Evolutionary conservation across 345 rosid species (phyloP), one percentile per base, ranked within the genome.

Genomic region (Pseudoturritis turrita): DNA sequence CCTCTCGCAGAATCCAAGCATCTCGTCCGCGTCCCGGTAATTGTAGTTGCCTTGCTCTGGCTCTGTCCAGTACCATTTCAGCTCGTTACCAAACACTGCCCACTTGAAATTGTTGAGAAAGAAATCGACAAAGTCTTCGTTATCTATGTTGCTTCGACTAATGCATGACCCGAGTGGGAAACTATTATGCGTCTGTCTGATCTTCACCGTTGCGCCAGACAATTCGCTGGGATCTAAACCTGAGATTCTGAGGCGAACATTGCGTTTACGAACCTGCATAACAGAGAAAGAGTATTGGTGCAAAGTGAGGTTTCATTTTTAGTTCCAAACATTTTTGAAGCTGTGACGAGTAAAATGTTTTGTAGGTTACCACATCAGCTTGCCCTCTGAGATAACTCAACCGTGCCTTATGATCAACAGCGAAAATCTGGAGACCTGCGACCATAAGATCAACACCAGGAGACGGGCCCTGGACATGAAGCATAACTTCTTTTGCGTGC

Each of bases 1-100:
- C n/a, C 47, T 81, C 50, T 63, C 71, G 55, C 97, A 95, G 69
- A 91, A 67, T n/a, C 64, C 89, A 49, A 95, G 69, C 99, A 95
- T 82, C 65, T 84, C 92, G 70, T 95, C 97, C 1, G 99, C 97
- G 37, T 89, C 96, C 33, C 77, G 82, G 79, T 89, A 95, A 77
- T 88, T 91, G 75, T 88, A 50, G 52, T 75, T 88, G 9, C 98
- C 96, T 77, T 78, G 82, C 68, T 85, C 91, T 39, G 99, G 10
- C 68, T 95, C 99, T 7, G 99, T 95, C 98, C 97, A 91, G 65
- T 81, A 88, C 99, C 99, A 95, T 80, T 91, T 95, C 83, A 95
- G 71, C 82, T 95, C 99, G 70, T 95, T 91, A 37, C 86, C 92
- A 40, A 95, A 91, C 75, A 91, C 99, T 15, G 92, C 96, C 99